Percentiles rank a stretch among this genome's conserved stretches.
Conservation (phyloP, 345 rosid species). For the Corymbia maculata region DNA sequence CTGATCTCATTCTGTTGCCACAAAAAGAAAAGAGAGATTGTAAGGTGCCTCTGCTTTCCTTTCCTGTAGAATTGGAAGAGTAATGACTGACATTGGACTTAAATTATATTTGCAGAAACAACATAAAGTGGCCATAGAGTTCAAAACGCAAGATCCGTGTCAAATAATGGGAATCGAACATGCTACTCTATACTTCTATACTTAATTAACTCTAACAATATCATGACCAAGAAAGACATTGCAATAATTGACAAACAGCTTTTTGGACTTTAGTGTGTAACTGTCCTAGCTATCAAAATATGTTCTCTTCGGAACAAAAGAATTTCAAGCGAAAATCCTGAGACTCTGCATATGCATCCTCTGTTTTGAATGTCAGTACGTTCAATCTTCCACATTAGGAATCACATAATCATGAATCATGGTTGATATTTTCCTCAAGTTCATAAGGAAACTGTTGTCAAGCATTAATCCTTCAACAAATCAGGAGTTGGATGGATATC, state of each 20-base stretch:
- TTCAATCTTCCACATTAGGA: too few species aligned
- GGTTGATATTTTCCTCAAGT: too few species aligned
- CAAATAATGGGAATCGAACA: neutral
- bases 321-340: neutral
- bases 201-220: neutral
- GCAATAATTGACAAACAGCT: accelerated
- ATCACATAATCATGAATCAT: too few species aligned
- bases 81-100: neutral
- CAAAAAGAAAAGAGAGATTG: neutral
- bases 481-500: neutral
- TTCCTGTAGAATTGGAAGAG: neutral
- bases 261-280: too few species aligned
- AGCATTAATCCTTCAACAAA: neutral
- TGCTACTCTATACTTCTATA: neutral
- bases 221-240: neutral
- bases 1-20: too few species aligned
- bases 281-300: neutral
- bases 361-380: too few species aligned
- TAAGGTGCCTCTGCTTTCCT: neutral
- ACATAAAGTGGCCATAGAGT: neutral
- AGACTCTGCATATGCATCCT: neutral
- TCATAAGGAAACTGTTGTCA: neutral
- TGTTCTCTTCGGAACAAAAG: neutral
- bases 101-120: neutral
- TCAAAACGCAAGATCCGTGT: neutral